Conservation (phyloP, 495 filamentous ascomycete species). For the Aspergillus haitiensis region DNA sequence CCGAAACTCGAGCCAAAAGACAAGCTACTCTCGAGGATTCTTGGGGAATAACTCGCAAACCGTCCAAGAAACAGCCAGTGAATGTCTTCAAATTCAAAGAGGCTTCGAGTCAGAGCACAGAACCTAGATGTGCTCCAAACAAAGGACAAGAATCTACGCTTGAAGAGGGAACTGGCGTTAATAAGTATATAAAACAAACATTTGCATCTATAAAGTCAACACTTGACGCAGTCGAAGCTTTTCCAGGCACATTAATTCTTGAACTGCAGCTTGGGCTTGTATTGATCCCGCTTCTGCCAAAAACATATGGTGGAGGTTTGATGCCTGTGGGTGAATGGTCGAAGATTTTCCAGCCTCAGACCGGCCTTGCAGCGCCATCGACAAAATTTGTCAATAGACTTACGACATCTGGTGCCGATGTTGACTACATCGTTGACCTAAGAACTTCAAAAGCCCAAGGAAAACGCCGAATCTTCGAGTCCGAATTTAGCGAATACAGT, state of each 20-base stretch:
- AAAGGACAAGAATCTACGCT: background rate
- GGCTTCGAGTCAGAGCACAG: background rate
- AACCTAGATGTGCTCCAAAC: background rate
- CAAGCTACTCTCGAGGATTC: conserved; percentile 33
- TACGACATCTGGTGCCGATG: conserved; percentile 38
- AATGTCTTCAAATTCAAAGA: background rate
- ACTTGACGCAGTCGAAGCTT: conserved; percentile 31
- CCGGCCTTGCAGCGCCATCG: conserved; percentile 19
- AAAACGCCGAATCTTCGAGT: conserved; percentile 34
- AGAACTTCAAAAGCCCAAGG: conserved; percentile 27
- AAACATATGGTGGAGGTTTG: conserved; percentile 17
- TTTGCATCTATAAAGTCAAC: conserved; percentile 26
- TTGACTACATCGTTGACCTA: conserved; percentile 40
- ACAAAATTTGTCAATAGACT: conserved; percentile 35
- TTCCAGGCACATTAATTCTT: conserved; percentile 34
- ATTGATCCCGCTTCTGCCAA: conserved; percentile 28
- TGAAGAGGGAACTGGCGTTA: conserved; percentile 8
- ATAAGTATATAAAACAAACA: conserved; percentile 19
- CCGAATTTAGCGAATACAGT: conserved; percentile 24
- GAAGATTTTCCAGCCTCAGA: conserved; percentile 26
- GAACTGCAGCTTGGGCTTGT: conserved; percentile 42
- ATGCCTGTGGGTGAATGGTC: conserved; percentile 30
- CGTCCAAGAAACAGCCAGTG: conserved; percentile 10
- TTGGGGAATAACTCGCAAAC: conserved; percentile 23
- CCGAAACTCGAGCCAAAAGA: conserved; percentile 21